Evolutionary conservation across 805 yeast genomes (phyloP), one percentile per base, ranked within the genome.

Genomic region (Lipomyces kockii): DNA sequence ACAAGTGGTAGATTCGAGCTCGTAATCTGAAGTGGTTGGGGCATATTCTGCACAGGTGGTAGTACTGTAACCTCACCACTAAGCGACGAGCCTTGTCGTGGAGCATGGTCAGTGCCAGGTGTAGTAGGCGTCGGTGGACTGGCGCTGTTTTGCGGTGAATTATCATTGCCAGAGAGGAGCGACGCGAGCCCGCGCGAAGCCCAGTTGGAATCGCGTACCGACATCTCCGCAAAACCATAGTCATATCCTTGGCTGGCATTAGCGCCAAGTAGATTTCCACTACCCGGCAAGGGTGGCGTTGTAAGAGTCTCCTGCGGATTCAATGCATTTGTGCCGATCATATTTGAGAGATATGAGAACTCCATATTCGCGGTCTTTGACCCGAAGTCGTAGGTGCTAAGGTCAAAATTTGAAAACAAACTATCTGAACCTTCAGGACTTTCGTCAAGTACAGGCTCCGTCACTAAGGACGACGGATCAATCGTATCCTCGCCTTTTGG

Each of bases 341-440:
- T 78, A 46, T 75, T 74, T 49, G 79, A 73, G 54, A 79, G 67
- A 11, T 78, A 75, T 27, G 75, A 73, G 70, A 78, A 79, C 63
- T 79, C 82, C 67, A 75, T 71, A 61, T 78, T 76, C 12, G 79
- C 76, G 3, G 80, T 76, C n/a, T 75, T 61, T 11, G 79, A 75
- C 58, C 78, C 77, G 66, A 79, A 78, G 35, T 76, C 76, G 62
- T 71, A 72, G 29, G 72, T 57, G 54, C 62, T 52, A 17, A 66
- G 60, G 35, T 64, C 66, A 25, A 69, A 60, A 20, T 62, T 64
- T 3, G 72, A 25, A 55, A 69, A 68, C 22, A 68, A 54, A 25
- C 53, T 39, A 17, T 68, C 70, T 9, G 66, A n/a, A n/a, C 60
- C 20, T 37, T 64, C 70, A 1, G 64, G 58, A 37, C 62, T 49